Evolutionary conservation across 1,139 yeast species (phyloP).

Genomic region (Ogataea hybrid): DNA sequence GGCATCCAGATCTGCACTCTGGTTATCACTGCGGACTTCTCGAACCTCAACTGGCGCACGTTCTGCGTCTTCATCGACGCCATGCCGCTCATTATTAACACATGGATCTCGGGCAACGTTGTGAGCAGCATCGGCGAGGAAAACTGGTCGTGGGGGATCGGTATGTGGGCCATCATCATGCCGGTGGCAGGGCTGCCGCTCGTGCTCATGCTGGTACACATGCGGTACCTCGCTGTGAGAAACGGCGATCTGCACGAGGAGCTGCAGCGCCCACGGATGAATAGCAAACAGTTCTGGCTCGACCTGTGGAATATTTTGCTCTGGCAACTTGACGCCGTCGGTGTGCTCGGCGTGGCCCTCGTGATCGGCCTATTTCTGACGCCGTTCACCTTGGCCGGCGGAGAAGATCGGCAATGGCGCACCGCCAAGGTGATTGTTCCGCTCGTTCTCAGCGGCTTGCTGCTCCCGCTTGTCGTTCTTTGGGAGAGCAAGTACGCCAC

Average conservation of each 20-base stretch:
- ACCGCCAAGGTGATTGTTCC: conserved; percentile 63
- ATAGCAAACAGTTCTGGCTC: conserved; percentile 27
- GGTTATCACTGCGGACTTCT: conserved; percentile 61
- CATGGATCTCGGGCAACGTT: conserved; percentile 71
- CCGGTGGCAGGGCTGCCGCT: conserved; percentile 64
- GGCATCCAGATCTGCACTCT: conserved; percentile 58
- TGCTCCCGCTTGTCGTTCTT: conserved; percentile 49
- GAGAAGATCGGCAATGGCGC: conserved; percentile 48
- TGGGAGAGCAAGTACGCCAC: conserved; percentile 56
- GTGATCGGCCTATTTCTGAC: conserved; percentile 51
- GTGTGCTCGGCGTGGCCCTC: conserved; percentile 48
- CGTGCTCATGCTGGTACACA: conserved; percentile 49
- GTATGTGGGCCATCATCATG: conserved; percentile 77
- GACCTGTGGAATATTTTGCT: conserved; percentile 33
- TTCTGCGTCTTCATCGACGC: conserved; percentile 62
- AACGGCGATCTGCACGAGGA: conserved; percentile 43
- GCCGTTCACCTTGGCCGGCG: conserved; percentile 60
- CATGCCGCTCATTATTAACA: conserved; percentile 68
- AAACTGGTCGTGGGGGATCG: conserved; percentile 70
- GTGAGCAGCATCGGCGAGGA: conserved; percentile 36
- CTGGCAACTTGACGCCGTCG: conserved; percentile 56
- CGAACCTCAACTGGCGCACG: conserved; percentile 69
- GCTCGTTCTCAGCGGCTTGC: conserved; percentile 56
- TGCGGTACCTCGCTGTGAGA: conserved; percentile 51
- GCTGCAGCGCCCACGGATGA: conserved; percentile 28